These are phyloP conservation scores for Simmondsia chinensis DNA, from an alignment of 148 eudicot genomes.

Conservation along the genomic window DNA sequence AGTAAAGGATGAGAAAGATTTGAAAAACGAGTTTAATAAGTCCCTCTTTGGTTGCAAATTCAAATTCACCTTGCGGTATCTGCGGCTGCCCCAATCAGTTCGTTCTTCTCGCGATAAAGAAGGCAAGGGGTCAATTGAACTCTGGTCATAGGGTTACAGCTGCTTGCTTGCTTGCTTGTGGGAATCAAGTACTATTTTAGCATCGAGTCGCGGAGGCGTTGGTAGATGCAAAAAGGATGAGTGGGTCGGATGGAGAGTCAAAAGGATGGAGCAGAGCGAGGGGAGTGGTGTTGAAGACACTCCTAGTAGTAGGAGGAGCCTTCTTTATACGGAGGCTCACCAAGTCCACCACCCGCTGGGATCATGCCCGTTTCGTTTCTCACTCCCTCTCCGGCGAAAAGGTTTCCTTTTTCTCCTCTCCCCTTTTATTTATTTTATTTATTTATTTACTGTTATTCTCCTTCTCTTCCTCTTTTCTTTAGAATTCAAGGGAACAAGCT, in stretches of 20 bases:
- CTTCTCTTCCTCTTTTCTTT: slow-evolving; percentile 3
- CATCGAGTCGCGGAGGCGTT: too few relatives aligned
- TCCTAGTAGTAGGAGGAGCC: slow-evolving; percentile 78
- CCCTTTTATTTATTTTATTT: not conserved
- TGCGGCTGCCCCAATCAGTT: too few relatives aligned
- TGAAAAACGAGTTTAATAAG: too few relatives aligned
- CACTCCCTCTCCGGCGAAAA: slow-evolving; percentile 66
- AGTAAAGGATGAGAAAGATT: too few relatives aligned
- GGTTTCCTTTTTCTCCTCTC: slow-evolving; percentile 12
- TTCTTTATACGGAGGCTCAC: slow-evolving; percentile 60
- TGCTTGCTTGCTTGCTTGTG: too few relatives aligned
- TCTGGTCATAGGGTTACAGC: too few relatives aligned
- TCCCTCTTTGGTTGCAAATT: too few relatives aligned
- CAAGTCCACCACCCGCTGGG: slow-evolving; percentile 94
- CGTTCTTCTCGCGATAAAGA: too few relatives aligned
- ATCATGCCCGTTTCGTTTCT: slow-evolving; percentile 62
- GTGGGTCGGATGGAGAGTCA: slow-evolving; percentile 14
- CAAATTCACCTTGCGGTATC: too few relatives aligned
- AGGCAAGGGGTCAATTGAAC: too few relatives aligned
- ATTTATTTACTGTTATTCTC: not conserved
- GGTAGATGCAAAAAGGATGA: too few relatives aligned
- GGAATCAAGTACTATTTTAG: too few relatives aligned
- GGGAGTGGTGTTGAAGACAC: slow-evolving; percentile 53
- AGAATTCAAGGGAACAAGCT: slow-evolving; percentile 74
- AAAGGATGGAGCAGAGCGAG: slow-evolving; percentile 62